Evolutionary conservation across 1,284 basidiomycete genomes (phyloP), one percentile per base, ranked within the genome.

Genomic region (Pyrrhoderma noxium): DNA sequence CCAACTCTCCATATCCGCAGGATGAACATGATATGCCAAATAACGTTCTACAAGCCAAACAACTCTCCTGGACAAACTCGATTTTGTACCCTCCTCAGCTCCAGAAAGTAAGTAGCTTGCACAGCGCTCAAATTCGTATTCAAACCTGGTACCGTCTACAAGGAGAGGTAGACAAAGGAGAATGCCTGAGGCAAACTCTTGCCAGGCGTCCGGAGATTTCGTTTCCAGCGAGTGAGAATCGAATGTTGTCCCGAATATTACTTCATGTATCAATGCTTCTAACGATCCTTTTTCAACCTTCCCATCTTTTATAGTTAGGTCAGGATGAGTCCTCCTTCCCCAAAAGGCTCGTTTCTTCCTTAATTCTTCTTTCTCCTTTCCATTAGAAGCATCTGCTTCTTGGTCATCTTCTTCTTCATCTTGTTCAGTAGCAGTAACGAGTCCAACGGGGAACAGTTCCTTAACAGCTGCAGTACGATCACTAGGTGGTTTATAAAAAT

Each of bases 401-500:
- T 65, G 62, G 3, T 50, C 50, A 16, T 72, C 74, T n/a, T 70
- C 72, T 13, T 75, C 77, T 45, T 79, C 75, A 39, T 73, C 65
- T 22, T 40, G 16, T 22, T 40, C 38, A 7, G 69, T 65, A 0
- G 74, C 70, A 0, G 79, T 73, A 0, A 85, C 76, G 8, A 85
- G 64, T 2, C 71, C 77, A 0, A 74, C 74, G 7, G 85, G 82
- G 61, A 92, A 90, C 22, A 90, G 66, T 14, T 84, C 82, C 60
- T 81, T 84, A 45, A 89, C 72, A 1, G 73, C 80, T 1, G 72
- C 67, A 25, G 65, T 68, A 42, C 81, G 70, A 58, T 91, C 89
- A 35, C 74, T 70, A 0, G 89, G 85, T 0, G 85, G 79, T 61
- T 92, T 91, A 63, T 86, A 89, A 58, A 91, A 85, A 63, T 85